phyloP scores from a whole-genome alignment of 1,284 basidiomycete species.

The Rhodotorula sp. region DNA sequence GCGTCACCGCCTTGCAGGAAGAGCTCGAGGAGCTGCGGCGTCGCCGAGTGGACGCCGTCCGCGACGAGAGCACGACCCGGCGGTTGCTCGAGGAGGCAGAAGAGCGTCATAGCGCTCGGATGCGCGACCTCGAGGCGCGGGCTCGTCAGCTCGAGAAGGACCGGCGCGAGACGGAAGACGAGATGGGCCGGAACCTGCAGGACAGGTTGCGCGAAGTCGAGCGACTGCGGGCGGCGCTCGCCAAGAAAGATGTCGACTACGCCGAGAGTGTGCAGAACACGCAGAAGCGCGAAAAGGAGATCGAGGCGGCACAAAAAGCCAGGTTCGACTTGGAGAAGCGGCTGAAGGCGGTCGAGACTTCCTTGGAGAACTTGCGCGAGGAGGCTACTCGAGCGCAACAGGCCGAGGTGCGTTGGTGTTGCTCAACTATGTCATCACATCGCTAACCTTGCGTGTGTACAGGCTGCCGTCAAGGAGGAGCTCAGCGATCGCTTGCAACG shows the following conservation, averaged over 20 bases:
- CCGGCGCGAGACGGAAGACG: constrained; percentile 68
- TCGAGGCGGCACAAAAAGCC: constrained; percentile 59
- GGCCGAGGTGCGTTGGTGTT: constrained; percentile 49
- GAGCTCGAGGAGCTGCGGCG: constrained; percentile 49
- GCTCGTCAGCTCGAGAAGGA: constrained; percentile 65
- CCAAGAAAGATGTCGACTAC: constrained; percentile 56
- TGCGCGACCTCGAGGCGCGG: constrained; percentile 63
- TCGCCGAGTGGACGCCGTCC: constrained; percentile 26
- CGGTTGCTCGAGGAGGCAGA: constrained; percentile 75
- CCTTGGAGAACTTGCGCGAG: constrained; percentile 53
- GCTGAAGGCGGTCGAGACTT: constrained; percentile 52
- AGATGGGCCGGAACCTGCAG: constrained; percentile 72
- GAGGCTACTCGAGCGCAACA: constrained; percentile 49
- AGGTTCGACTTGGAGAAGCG: constrained; percentile 51
- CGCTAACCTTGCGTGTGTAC: neutral
- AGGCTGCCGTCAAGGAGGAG: constrained; percentile 52
- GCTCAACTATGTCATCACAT: too few relatives aligned
- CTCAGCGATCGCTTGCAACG: constrained; percentile 47
- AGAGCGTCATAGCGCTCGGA: constrained; percentile 68
- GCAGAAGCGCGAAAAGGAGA: constrained; percentile 57
- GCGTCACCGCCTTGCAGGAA: constrained; percentile 28
- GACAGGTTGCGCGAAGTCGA: constrained; percentile 77
- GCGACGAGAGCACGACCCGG: constrained; percentile 59
- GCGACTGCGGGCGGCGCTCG: constrained; percentile 62
- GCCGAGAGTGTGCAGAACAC: constrained; percentile 55